phyloP scores from a whole-genome alignment of 768 basidiomycete species.

The Kwoniella pini region DNA sequence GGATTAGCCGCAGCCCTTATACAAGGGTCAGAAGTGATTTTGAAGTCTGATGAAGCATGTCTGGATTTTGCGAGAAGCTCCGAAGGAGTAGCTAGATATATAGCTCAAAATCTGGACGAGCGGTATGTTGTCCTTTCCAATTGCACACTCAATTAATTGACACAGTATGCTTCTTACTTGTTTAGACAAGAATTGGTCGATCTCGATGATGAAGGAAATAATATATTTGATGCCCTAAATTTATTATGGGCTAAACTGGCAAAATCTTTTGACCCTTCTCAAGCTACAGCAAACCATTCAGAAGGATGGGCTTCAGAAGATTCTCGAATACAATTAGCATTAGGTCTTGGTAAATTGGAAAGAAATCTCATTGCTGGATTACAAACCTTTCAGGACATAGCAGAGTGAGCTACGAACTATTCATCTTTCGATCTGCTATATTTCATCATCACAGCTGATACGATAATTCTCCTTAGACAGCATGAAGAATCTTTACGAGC shows the following conservation, averaged over 20 bases:
- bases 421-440: too few species aligned
- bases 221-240: conserved; percentile 19
- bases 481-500: conserved; percentile 71
- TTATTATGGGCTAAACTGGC: conserved; percentile 22
- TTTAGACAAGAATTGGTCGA: conserved; percentile 6
- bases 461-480: too few species aligned
- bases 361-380: conserved; percentile 80
- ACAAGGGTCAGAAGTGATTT: background rate
- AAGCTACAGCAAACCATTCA: background rate
- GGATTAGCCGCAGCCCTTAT: background rate
- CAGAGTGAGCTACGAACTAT: conserved; percentile 76
- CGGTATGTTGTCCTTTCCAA: conserved; percentile 33
- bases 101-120: conserved; percentile 34
- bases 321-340: conserved; percentile 27
- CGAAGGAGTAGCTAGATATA: conserved; percentile 29
- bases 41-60: conserved; percentile 26
- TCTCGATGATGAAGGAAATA: background rate
- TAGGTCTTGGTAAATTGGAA: conserved; percentile 68
- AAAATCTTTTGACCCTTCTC: conserved; percentile 10
- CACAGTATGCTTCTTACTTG: background rate
- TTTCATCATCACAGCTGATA: too few species aligned
- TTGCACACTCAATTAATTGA: too few species aligned
- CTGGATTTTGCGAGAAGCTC: conserved; percentile 9
- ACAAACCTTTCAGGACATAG: conserved; percentile 67
- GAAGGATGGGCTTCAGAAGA: conserved; percentile 19